Evolutionary conservation across 176 grass and related monocot species (phyloP).

Genomic region (Dactylis glomerata): DNA sequence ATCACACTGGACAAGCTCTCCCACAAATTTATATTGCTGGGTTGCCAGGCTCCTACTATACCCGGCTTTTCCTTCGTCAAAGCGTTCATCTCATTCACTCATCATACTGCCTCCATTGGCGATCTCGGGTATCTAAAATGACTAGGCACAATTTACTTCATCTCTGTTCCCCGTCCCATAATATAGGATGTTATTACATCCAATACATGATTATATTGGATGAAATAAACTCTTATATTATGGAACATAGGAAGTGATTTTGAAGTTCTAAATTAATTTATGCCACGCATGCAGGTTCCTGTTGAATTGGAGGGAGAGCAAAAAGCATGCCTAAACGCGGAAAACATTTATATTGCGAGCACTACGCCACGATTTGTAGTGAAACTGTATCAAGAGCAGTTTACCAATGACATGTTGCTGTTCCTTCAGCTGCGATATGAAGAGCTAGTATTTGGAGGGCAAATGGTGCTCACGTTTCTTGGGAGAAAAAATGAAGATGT

Average conservation of each 20-base stretch:
- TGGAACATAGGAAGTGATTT: not conserved
- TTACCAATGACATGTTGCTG: not conserved
- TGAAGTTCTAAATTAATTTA: not conserved
- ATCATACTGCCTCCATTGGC: slow-evolving; percentile 29
- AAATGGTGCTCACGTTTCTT: slow-evolving; percentile 30
- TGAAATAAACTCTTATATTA: too few species aligned
- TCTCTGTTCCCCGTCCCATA: too few species aligned
- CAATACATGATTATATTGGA: too few species aligned
- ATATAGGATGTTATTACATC: too few species aligned
- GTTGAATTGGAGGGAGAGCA: not conserved
- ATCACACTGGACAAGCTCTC: not conserved
- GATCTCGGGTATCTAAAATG: not conserved
- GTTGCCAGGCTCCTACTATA: slow-evolving; percentile 34
- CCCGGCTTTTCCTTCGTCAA: slow-evolving; percentile 30
- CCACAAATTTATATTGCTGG: slow-evolving; percentile 13
- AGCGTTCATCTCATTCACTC: slow-evolving; percentile 56
- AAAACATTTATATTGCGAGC: slow-evolving; percentile 31
- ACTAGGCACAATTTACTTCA: not conserved
- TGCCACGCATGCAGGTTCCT: not conserved
- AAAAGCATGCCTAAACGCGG: slow-evolving; percentile 14
- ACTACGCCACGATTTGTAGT: slow-evolving; percentile 1
- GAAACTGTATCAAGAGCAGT: slow-evolving; percentile 36
- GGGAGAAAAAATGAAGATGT: slow-evolving; percentile 27
- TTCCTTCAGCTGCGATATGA: slow-evolving; percentile 26
- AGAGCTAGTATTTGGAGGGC: slow-evolving; percentile 24